Percentiles rank a stretch among this genome's conserved stretches.
Evolutionary conservation across 139 green algal genomes (phyloP).

Genomic region (Tetradesmus lagerheimii): DNA sequence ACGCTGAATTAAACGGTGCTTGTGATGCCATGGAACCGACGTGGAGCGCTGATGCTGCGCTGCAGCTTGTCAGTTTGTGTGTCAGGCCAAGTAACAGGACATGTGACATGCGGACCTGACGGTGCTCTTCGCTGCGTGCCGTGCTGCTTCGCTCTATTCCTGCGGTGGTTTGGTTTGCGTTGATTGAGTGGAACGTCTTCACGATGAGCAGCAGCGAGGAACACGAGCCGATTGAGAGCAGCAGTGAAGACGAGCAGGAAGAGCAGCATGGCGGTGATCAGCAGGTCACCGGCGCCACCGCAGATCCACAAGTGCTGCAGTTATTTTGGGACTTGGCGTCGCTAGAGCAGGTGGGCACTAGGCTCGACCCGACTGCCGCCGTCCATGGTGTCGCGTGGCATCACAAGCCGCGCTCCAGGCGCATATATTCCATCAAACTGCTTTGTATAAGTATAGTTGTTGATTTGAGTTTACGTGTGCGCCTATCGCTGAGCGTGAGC

Average conservation of each 20-base stretch:
- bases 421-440: no score
- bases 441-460: no score
- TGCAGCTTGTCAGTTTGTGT: background rate
- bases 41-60: background rate
- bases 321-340: slow-evolving; percentile 86
- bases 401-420: background rate
- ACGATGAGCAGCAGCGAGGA: slow-evolving; percentile 22
- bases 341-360: slow-evolving; percentile 48
- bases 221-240: background rate
- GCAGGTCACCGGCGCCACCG: slow-evolving; percentile 5
- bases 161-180: background rate
- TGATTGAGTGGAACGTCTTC: background rate
- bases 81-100: background rate
- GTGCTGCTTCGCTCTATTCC: background rate
- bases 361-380: background rate
- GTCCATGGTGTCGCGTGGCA: background rate
- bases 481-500: no score
- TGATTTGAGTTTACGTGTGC: background rate
- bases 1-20: background rate
- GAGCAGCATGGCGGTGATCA: slow-evolving; percentile 8
- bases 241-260: slow-evolving; percentile 20
- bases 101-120: background rate
- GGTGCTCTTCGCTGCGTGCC: background rate
- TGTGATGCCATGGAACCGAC: no score
- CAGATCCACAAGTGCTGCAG: slow-evolving; percentile 67